Evolutionary conservation across 495 filamentous ascomycete genomes (phyloP).

Genomic region (Jackrogersella minutella): DNA sequence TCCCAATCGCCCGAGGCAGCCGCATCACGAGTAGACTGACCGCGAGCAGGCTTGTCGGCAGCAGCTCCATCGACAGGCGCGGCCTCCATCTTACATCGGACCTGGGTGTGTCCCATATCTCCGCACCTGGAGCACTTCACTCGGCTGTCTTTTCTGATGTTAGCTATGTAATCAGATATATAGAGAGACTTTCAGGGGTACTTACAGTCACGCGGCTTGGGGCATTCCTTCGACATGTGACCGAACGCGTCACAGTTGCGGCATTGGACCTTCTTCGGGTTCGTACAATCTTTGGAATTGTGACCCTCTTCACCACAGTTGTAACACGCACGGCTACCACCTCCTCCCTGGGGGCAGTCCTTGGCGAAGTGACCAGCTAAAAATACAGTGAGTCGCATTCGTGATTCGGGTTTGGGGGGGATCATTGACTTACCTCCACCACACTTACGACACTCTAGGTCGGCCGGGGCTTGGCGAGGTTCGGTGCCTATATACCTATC

Average conservation of each 20-base stretch:
- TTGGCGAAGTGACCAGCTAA: constrained; percentile 82
- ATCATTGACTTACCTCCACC: constrained; percentile 62
- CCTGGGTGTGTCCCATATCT: constrained; percentile 75
- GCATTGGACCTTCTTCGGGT: constrained; percentile 63
- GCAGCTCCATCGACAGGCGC: constrained; percentile 22
- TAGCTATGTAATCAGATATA: constrained; percentile 28
- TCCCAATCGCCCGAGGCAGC: not conserved
- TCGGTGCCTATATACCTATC: constrained; percentile 58
- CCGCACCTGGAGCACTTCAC: constrained; percentile 81
- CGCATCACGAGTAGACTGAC: not conserved
- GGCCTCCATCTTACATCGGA: constrained; percentile 62
- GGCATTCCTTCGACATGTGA: constrained; percentile 76
- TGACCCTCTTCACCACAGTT: constrained; percentile 65
- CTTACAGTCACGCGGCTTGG: constrained; percentile 76
- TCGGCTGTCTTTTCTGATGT: constrained; percentile 56
- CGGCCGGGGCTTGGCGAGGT: constrained; percentile 70
- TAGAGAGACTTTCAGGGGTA: not conserved
- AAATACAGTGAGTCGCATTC: constrained; percentile 28
- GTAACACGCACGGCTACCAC: constrained; percentile 61
- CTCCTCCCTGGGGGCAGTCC: constrained; percentile 73
- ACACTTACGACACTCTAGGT: constrained; percentile 84
- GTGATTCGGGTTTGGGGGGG: not conserved
- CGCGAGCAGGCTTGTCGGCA: not conserved
- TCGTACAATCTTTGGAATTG: constrained; percentile 53
- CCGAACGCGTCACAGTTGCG: constrained; percentile 79